Conservation (phyloP, 805 yeast species). For the Lachancea lanzarotensis region DNA sequence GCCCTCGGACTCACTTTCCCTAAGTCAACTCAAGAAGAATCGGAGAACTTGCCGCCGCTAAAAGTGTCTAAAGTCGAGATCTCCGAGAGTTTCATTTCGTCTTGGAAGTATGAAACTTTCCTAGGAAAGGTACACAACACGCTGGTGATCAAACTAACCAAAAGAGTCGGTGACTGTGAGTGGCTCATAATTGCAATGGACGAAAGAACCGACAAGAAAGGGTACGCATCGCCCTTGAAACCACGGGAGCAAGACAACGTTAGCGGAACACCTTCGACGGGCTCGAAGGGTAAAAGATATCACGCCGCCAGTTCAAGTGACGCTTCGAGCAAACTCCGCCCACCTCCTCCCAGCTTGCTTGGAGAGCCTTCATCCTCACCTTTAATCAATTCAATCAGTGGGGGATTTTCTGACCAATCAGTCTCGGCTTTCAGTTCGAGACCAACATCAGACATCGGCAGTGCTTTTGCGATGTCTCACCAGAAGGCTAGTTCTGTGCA, state of each 20-base stretch:
- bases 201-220: conserved; percentile 21
- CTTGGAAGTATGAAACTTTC: conserved; percentile 37
- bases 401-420: conserved; percentile 5
- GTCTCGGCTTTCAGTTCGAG: conserved; percentile 1
- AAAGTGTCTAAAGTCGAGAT: conserved; percentile 34
- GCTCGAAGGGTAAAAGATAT: neutral
- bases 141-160: conserved; percentile 32
- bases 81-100: conserved; percentile 36
- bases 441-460: neutral
- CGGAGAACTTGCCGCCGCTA: conserved; percentile 26
- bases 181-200: conserved; percentile 35
- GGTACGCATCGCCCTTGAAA: conserved; percentile 8
- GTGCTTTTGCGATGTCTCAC: neutral
- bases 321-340: conserved; percentile 7
- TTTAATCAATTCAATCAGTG: conserved; percentile 4
- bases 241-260: neutral
- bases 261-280: neutral
- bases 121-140: conserved; percentile 33
- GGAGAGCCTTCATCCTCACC: conserved; percentile 12
- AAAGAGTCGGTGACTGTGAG: conserved; percentile 36
- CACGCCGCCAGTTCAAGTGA: conserved; percentile 2
- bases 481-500: neutral
- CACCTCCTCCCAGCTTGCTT: conserved; percentile 10
- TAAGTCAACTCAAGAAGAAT: conserved; percentile 4
- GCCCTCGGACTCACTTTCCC: conserved; percentile 14